Conservation (phyloP, 23 red algal species). For the Pyropia haitanensis region DNA sequence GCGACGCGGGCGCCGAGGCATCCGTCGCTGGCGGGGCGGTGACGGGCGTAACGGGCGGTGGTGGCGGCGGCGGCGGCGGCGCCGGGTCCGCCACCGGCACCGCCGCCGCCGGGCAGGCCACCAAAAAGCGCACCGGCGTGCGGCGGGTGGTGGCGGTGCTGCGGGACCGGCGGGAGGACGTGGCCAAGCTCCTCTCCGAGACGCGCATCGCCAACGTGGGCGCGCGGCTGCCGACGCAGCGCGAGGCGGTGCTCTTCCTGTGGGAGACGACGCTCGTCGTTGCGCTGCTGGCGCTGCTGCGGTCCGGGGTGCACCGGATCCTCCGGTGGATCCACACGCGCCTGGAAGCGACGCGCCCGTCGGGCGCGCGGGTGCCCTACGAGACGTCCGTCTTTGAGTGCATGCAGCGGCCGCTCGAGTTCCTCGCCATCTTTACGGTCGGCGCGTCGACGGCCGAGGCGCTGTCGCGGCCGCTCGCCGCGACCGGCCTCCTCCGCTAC, state of each 20-base stretch:
- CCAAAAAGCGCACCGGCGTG: too few relatives aligned
- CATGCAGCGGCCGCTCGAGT: conserved; percentile 96
- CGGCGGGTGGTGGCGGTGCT: too few relatives aligned
- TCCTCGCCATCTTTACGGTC: conserved; percentile 78
- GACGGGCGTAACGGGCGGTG: too few relatives aligned
- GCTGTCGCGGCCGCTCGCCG: conserved; percentile 79
- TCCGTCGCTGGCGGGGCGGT: too few relatives aligned
- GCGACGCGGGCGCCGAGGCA: too few relatives aligned
- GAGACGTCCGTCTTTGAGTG: conserved; percentile 90
- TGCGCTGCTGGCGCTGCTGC: conserved; percentile 69
- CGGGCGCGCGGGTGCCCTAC: conserved; percentile 57
- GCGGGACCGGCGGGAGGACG: too few relatives aligned
- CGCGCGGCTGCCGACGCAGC: conserved; percentile 18
- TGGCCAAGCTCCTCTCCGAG: too few relatives aligned
- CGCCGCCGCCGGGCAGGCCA: too few relatives aligned
- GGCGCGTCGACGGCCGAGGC: conserved; percentile 86
- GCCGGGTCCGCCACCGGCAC: too few relatives aligned
- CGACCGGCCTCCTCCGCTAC: conserved; percentile 66
- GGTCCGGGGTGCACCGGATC: conserved; percentile 64
- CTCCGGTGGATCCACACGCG: conserved; percentile 77
- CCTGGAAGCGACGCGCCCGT: conserved; percentile 47
- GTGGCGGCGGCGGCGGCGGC: too few relatives aligned
- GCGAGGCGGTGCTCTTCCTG: conserved; percentile 35
- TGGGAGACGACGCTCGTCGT: conserved; percentile 46
- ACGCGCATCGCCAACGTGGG: too few relatives aligned